These are phyloP conservation scores for Carex sylvatica DNA, from an alignment of 202 grass and related monocot genomes.

Conservation along the genomic window DNA sequence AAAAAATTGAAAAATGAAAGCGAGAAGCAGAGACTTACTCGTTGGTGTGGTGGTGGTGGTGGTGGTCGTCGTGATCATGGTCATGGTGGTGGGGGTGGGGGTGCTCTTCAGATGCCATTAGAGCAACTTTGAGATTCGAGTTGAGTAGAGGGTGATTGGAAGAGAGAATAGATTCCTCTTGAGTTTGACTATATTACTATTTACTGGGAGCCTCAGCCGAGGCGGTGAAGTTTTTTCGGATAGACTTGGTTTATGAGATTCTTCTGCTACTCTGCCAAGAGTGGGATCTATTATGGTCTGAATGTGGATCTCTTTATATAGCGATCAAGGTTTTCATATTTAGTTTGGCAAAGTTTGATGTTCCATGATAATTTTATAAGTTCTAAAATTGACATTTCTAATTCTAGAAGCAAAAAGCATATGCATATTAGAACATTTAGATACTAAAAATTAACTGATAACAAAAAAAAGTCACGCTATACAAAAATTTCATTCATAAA, in stretches of 20 bases:
- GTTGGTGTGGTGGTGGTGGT: constrained; percentile 40
- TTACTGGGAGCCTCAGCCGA: not conserved
- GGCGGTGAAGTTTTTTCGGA: not conserved
- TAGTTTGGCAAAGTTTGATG: too few species aligned
- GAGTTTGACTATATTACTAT: not conserved
- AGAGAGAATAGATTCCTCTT: not conserved
- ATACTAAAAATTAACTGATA: too few species aligned
- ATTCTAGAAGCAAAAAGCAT: too few species aligned
- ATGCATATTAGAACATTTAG: too few species aligned
- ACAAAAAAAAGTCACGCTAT: too few species aligned
- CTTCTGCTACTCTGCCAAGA: too few species aligned
- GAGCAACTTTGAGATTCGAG: not conserved
- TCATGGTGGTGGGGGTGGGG: constrained; percentile 28
- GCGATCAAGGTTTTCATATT: too few species aligned
- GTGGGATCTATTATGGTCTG: too few species aligned
- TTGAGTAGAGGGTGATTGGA: not conserved
- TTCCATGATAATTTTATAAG: too few species aligned
- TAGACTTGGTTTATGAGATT: not conserved
- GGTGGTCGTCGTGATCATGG: constrained; percentile 18
- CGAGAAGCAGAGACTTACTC: constrained; percentile 12
- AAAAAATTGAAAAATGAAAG: not conserved
- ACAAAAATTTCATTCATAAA: too few species aligned
- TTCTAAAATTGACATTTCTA: too few species aligned
- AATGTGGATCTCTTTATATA: too few species aligned
- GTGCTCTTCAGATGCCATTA: not conserved